Percentiles rank a stretch among this genome's conserved stretches.
Conservation (phyloP, 805 yeast species). For the Cephaloascus fragrans region DNA sequence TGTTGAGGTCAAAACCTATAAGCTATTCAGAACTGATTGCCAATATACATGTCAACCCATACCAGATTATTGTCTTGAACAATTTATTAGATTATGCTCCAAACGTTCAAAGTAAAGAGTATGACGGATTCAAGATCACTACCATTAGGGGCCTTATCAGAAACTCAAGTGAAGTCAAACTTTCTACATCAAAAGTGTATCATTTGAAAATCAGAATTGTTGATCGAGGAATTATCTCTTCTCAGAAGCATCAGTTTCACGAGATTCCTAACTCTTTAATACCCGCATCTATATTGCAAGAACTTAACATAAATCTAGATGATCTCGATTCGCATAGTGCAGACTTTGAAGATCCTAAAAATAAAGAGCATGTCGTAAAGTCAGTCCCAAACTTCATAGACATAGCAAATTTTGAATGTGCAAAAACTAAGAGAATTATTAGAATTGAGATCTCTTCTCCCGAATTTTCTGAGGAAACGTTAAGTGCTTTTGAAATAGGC, state of each 20-base stretch:
- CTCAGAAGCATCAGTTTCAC: not conserved
- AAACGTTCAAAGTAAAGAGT: conserved; percentile 12
- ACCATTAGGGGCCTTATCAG: conserved; percentile 23
- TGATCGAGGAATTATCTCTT: not conserved
- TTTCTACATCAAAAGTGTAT: not conserved
- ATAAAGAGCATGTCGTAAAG: conserved; percentile 1
- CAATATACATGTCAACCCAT: not conserved
- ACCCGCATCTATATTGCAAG: too few relatives aligned
- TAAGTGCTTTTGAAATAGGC: conserved; percentile 34
- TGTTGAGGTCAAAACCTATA: conserved; percentile 20
- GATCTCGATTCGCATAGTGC: not conserved
- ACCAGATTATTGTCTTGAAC: conserved; percentile 18
- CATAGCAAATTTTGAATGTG: conserved; percentile 36
- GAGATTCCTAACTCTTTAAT: not conserved
- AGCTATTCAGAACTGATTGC: conserved; percentile 17
- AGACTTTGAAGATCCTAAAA: not conserved
- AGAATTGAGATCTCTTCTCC: conserved; percentile 43
- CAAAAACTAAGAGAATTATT: conserved; percentile 34
- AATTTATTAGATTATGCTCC: conserved; percentile 20
- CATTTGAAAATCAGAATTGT: not conserved
- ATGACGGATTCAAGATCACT: conserved; percentile 10
- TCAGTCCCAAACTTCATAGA: conserved; percentile 29
- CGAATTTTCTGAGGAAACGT: conserved; percentile 39
- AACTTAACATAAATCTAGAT: too few relatives aligned
- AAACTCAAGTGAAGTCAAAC: conserved; percentile 5